Percentiles rank a stretch among this genome's conserved stretches.
These are phyloP conservation scores for Corylus avellana DNA, from an alignment of 306 rosid species.

Conservation along the genomic window DNA sequence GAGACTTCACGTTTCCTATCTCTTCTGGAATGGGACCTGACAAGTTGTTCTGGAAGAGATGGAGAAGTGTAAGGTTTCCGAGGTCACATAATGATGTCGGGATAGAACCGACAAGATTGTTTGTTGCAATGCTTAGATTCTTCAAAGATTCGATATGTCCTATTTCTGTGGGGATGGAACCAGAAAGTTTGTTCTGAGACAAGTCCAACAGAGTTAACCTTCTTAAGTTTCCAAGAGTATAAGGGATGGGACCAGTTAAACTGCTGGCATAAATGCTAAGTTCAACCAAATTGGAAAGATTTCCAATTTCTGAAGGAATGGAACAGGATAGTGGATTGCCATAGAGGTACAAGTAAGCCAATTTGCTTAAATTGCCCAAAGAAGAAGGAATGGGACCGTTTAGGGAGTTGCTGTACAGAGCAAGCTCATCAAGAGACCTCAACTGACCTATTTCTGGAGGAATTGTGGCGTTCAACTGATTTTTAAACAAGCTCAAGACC, in stretches of 20 bases:
- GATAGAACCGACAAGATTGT: constrained; percentile 18
- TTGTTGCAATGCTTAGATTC: not conserved
- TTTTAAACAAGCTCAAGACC: not conserved
- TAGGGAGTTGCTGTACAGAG: not conserved
- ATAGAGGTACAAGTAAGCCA: not conserved
- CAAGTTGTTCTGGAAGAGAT: constrained; percentile 26
- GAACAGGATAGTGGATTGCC: not conserved
- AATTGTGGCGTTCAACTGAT: constrained; percentile 18
- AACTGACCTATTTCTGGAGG: constrained; percentile 19
- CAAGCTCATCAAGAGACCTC: constrained; percentile 9
- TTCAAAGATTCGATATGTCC: constrained; percentile 16
- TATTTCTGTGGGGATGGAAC: not conserved
- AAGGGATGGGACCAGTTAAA: constrained; percentile 9
- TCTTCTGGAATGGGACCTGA: constrained; percentile 30
- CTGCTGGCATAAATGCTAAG: not conserved
- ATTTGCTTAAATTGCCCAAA: constrained; percentile 7
- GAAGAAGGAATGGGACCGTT: not conserved
- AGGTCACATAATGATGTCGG: constrained; percentile 14
- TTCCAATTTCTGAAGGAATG: not conserved
- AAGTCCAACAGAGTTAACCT: not conserved
- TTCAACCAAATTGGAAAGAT: not conserved
- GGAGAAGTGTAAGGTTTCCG: not conserved
- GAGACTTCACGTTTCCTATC: constrained; percentile 34
- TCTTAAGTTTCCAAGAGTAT: constrained; percentile 9
- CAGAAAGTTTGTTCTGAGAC: constrained; percentile 6